These are phyloP conservation scores for Ochetophila trinervis DNA, from an alignment of 306 rosid genomes.

Conservation along the genomic window DNA sequence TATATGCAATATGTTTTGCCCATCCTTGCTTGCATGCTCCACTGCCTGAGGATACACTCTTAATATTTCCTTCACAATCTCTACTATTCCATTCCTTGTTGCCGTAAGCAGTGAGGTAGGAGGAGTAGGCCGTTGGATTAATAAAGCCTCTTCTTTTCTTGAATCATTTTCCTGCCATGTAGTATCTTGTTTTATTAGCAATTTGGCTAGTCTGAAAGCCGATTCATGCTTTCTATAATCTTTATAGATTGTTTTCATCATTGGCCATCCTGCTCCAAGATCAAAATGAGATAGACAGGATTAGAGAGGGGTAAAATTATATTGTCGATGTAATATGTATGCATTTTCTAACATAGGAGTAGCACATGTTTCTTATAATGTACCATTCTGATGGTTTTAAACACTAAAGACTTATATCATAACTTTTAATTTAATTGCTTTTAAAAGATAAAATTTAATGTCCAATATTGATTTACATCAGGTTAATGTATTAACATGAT, in stretches of 20 bases:
- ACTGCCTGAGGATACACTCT: slow-evolving; percentile 17
- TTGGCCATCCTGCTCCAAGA: slow-evolving; percentile 11
- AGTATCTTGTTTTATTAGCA: not conserved
- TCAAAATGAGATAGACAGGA: too few species aligned
- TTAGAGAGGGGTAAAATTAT: too few species aligned
- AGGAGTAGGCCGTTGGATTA: too few species aligned
- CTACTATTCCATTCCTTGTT: slow-evolving; percentile 11
- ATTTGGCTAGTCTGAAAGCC: slow-evolving; percentile 11
- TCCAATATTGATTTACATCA: too few species aligned
- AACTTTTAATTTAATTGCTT: too few species aligned
- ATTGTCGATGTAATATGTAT: too few species aligned
- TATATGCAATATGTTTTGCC: slow-evolving; percentile 25
- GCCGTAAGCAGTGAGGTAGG: slow-evolving; percentile 21
- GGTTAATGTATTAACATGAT: too few species aligned
- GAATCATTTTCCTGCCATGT: not conserved
- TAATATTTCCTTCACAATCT: slow-evolving; percentile 10
- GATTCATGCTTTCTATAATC: slow-evolving; percentile 16
- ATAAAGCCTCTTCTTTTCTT: not conserved
- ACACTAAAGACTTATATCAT: too few species aligned
- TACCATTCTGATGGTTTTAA: too few species aligned
- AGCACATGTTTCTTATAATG: too few species aligned
- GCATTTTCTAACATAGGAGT: too few species aligned
- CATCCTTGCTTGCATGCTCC: not conserved
- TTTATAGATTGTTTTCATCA: not conserved
- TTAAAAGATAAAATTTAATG: too few species aligned